These are phyloP conservation scores for Suillus placidus DNA, from an alignment of 768 basidiomycete species.

Conservation along the genomic window DNA sequence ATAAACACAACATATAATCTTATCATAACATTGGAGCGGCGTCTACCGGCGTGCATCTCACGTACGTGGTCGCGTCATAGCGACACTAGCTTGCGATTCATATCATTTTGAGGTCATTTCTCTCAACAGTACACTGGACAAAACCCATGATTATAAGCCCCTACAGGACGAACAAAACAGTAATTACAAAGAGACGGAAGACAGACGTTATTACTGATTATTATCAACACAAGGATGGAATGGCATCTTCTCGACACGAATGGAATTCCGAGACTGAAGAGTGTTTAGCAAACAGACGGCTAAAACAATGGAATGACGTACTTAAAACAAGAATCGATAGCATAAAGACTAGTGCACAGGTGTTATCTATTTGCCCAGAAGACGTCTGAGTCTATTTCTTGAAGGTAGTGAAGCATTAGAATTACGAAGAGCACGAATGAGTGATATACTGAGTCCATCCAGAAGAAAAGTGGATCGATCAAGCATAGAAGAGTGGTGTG, in stretches of 20 bases:
- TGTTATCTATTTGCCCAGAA: not conserved
- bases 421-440: conserved; percentile 11
- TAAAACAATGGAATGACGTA: not conserved
- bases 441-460: conserved; percentile 3
- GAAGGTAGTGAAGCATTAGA: not conserved
- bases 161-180: conserved; percentile 4
- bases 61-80: too few relatives aligned
- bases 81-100: too few relatives aligned
- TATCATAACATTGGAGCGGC: too few relatives aligned
- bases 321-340: conserved; percentile 9
- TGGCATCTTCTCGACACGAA: not conserved
- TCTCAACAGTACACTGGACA: not conserved
- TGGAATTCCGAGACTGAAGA: not conserved
- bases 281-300: not conserved
- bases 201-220: not conserved
- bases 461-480: conserved; percentile 5
- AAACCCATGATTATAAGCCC: not conserved
- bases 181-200: not conserved
- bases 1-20: too few relatives aligned
- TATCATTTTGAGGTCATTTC: not conserved
- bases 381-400: not conserved
- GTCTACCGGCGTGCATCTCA: too few relatives aligned
- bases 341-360: not conserved
- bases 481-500: conserved; percentile 22
- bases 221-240: not conserved